Evolutionary conservation across 139 green algal species (phyloP).

Genomic region (Chlamydomonas urium): DNA sequence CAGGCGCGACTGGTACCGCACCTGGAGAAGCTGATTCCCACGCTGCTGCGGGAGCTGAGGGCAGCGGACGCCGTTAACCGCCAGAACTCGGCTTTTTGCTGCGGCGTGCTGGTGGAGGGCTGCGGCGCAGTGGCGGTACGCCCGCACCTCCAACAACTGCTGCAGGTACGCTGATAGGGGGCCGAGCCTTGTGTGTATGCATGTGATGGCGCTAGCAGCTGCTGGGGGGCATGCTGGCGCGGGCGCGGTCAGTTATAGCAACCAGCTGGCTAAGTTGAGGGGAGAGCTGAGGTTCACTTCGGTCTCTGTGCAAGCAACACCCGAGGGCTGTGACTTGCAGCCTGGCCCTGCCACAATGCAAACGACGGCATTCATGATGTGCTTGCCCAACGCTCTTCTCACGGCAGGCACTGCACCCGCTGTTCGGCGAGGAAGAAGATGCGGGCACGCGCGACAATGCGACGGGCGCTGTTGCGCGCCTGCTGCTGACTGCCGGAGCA

Average conservation of each 20-base stretch:
- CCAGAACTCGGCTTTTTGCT: constrained; percentile 67
- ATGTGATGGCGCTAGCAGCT: no score
- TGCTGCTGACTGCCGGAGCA: constrained; percentile 33
- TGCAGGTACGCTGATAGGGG: constrained; percentile 46
- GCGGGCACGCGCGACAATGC: constrained; percentile 67
- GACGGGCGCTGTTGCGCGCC: constrained; percentile 55
- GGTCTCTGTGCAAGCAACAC: no score
- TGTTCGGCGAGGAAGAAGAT: constrained; percentile 51
- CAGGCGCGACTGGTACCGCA: constrained; percentile 21
- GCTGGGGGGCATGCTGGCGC: no score
- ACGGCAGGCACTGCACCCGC: constrained; percentile 49
- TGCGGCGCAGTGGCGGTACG: constrained; percentile 13
- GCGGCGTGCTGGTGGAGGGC: constrained; percentile 50
- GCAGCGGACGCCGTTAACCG: constrained; percentile 52
- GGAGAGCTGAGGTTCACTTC: no score
- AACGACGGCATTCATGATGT: no score
- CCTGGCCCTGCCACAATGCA: no score
- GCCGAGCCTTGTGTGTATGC: no score
- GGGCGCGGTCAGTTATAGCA: no score
- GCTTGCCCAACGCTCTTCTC: no score
- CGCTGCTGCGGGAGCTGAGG: constrained; percentile 60
- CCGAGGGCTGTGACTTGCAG: no score
- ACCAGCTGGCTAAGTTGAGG: no score
- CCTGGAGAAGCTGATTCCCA: constrained; percentile 32
- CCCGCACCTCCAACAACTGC: constrained; percentile 30